phyloP scores from a whole-genome alignment of 345 rosid genomes.

The Hibiscus trionum region DNA sequence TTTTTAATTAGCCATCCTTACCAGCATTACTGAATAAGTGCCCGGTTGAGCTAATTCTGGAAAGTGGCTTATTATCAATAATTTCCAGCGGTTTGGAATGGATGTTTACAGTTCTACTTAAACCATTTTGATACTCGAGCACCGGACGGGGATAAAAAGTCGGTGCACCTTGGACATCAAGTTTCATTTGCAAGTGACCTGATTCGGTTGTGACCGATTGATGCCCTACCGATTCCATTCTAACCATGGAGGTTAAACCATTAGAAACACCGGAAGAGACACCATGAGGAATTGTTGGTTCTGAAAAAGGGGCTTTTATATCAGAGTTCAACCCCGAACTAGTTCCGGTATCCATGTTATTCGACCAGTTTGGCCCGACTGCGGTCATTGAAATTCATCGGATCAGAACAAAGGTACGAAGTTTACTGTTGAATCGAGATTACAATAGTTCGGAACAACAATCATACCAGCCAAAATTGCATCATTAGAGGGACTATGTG shows the following conservation, averaged over 20 bases:
- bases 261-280: conserved; percentile 42
- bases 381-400: conserved; percentile 21
- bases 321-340: conserved; percentile 25
- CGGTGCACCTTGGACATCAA: conserved; percentile 23
- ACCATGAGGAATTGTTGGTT: conserved; percentile 28
- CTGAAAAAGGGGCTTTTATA: conserved; percentile 19
- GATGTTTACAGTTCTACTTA: conserved; percentile 20
- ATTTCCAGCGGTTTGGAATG: conserved; percentile 29
- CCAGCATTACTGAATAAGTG: conserved; percentile 37
- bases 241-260: conserved; percentile 33
- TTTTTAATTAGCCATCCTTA: conserved; percentile 17
- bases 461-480: conserved; percentile 31
- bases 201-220: conserved; percentile 23
- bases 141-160: conserved; percentile 40
- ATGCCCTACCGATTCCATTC: conserved; percentile 28
- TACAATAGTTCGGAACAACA: conserved; percentile 5
- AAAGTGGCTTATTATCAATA: conserved; percentile 28
- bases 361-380: conserved; percentile 19
- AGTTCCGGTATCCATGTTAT: conserved; percentile 24
- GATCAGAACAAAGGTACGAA: conserved; percentile 10
- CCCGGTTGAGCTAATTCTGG: conserved; percentile 29
- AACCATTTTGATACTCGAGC: conserved; percentile 44
- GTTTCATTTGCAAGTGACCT: conserved; percentile 23
- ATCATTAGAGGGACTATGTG: conserved; percentile 29
- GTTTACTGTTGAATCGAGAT: conserved; percentile 6